These are phyloP conservation scores for Trebouxia sp. DNA, from an alignment of 139 green algal genomes.

Conservation along the genomic window DNA sequence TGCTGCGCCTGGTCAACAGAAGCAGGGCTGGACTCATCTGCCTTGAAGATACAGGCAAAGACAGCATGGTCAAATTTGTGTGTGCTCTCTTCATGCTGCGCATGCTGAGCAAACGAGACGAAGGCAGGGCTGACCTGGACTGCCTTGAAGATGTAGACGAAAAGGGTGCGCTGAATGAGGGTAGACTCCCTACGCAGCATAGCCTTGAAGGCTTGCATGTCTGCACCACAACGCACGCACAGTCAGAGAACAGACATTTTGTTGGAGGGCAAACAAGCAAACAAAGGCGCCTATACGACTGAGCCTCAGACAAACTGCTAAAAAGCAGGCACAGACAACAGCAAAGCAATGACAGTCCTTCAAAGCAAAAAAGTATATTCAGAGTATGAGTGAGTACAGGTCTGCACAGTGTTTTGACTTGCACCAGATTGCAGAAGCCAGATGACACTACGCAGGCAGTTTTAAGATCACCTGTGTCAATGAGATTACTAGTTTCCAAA, in stretches of 20 bases:
- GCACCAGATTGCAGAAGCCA: not conserved
- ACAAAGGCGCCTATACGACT: too few species aligned
- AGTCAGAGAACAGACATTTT: too few species aligned
- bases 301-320: too few species aligned
- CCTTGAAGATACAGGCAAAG: not conserved
- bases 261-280: too few species aligned
- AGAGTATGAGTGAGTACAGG: not conserved
- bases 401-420: not conserved
- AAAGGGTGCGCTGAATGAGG: conserved; percentile 23
- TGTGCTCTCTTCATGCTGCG: too few species aligned
- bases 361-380: not conserved
- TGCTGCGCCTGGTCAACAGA: not conserved
- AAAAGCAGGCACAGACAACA: not conserved
- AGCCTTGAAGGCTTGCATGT: conserved; percentile 28
- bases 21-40: not conserved
- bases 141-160: conserved; percentile 37
- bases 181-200: conserved; percentile 23
- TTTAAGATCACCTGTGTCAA: too few species aligned
- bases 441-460: too few species aligned
- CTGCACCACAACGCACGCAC: not conserved
- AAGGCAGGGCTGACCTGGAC: conserved; percentile 18
- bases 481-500: too few species aligned
- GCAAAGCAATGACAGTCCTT: not conserved
- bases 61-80: not conserved
- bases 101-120: not conserved